Evolutionary conservation across 148 eudicot species (phyloP).

Genomic region (Linanthus parryae): DNA sequence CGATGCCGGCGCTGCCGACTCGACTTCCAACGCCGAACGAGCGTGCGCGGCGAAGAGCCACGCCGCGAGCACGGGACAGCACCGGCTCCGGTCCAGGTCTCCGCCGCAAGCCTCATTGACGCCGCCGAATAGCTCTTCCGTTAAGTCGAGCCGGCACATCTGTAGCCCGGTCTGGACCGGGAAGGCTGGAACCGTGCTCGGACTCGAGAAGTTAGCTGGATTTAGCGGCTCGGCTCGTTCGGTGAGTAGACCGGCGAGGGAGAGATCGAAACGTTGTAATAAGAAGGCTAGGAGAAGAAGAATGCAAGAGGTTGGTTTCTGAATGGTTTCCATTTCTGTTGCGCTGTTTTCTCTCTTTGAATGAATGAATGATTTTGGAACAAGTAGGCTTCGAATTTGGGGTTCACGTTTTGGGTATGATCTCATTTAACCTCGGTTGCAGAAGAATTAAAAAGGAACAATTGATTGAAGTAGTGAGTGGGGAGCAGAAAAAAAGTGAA

Average conservation of each 20-base stretch:
- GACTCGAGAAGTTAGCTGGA: constrained; percentile 30
- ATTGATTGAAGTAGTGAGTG: no score
- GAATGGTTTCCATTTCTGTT: no score
- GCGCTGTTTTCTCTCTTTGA: no score
- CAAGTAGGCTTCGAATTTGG: no score
- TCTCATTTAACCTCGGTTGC: no score
- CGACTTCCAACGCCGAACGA: constrained; percentile 52
- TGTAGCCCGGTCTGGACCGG: constrained; percentile 53
- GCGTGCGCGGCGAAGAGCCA: constrained; percentile 96
- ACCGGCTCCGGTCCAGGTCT: constrained; percentile 75
- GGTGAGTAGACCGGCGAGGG: constrained; percentile 42
- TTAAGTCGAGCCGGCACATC: constrained; percentile 69
- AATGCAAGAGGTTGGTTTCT: background rate
- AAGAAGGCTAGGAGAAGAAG: background rate
- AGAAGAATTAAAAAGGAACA: no score
- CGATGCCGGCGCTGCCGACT: constrained; percentile 30
- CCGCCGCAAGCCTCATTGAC: constrained; percentile 65
- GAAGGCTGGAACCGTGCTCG: constrained; percentile 76
- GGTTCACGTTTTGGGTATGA: no score
- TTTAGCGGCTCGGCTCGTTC: constrained; percentile 53
- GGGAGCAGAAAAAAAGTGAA: no score
- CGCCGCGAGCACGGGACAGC: constrained; percentile 90
- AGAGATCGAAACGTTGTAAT: background rate
- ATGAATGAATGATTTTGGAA: no score
- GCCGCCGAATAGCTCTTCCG: constrained; percentile 91